phyloP scores from a whole-genome alignment of 371 early-diverging fungal species.

The Mortierella sp. region DNA sequence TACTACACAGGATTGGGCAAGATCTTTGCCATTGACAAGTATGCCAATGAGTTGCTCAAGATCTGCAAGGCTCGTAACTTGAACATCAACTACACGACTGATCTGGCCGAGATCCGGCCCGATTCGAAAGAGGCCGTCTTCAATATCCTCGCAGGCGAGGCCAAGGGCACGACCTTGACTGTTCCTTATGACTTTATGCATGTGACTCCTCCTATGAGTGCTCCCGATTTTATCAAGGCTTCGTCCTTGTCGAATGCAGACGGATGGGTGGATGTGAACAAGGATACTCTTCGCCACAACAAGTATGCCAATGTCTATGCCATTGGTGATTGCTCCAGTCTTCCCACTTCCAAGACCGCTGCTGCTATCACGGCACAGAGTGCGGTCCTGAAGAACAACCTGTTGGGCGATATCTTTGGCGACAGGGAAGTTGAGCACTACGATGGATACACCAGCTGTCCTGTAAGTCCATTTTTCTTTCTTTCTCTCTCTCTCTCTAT shows the following conservation, averaged over 20 bases:
- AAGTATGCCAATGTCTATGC: slow-evolving; percentile 84
- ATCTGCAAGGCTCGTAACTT: slow-evolving; percentile 79
- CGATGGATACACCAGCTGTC: slow-evolving; percentile 90
- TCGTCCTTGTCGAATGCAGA: slow-evolving; percentile 78
- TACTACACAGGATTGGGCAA: slow-evolving; percentile 85
- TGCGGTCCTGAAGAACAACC: slow-evolving; percentile 78
- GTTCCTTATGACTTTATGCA: slow-evolving; percentile 86
- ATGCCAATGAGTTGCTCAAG: slow-evolving; percentile 74
- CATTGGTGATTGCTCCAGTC: slow-evolving; percentile 84
- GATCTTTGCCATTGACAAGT: slow-evolving; percentile 91
- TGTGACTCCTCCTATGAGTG: slow-evolving; percentile 88
- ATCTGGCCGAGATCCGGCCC: slow-evolving; percentile 76
- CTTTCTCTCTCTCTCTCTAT: slow-evolving; percentile 1
- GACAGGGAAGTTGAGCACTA: slow-evolving; percentile 29
- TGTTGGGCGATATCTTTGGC: slow-evolving; percentile 71
- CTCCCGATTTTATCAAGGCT: slow-evolving; percentile 81
- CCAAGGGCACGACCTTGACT: slow-evolving; percentile 63
- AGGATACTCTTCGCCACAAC: slow-evolving; percentile 81
- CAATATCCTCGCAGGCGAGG: slow-evolving; percentile 65
- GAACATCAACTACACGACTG: slow-evolving; percentile 73
- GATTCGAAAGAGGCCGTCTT: slow-evolving; percentile 78
- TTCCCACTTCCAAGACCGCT: slow-evolving; percentile 93
- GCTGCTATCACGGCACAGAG: slow-evolving; percentile 89
- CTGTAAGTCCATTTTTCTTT: slow-evolving; percentile 61
- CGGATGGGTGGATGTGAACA: slow-evolving; percentile 88